Evolutionary conservation across 169 alveolate species (phyloP).

Genomic region (Theileria parva): DNA sequence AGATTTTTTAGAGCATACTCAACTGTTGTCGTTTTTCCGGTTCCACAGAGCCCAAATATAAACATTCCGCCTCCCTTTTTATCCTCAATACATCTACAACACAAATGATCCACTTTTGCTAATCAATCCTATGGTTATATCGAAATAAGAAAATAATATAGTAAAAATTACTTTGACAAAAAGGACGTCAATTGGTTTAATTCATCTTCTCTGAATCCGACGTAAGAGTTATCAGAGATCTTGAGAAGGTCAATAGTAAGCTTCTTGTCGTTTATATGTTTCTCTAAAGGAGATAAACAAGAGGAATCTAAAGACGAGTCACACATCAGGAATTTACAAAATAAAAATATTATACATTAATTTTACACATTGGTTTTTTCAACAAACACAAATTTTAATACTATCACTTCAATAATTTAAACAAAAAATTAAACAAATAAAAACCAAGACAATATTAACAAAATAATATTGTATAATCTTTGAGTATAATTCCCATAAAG

Average conservation of each 20-base stretch:
- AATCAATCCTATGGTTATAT: neutral
- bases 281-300: conserved; percentile 15
- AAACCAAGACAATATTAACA: neutral
- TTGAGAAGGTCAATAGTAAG: conserved; percentile 53
- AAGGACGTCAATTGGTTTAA: conserved; percentile 14
- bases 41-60: conserved; percentile 63
- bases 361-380: neutral
- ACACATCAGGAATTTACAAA: conserved; percentile 6
- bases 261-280: conserved; percentile 37
- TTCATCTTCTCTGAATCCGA: conserved; percentile 58
- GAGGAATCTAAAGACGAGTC: neutral
- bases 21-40: conserved; percentile 64
- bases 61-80: conserved; percentile 48
- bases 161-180: conserved; percentile 26
- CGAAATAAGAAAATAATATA: neutral
- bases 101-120: neutral
- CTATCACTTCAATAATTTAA: neutral
- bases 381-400: neutral
- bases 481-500: neutral
- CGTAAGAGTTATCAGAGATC: conserved; percentile 39
- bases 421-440: neutral
- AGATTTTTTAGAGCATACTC: conserved; percentile 28
- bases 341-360: conserved; percentile 2
- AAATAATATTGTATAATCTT: neutral
- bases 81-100: conserved; percentile 19